These are phyloP conservation scores for Pichia sp. DNA, from an alignment of 1,139 yeast species.

Conservation along the genomic window DNA sequence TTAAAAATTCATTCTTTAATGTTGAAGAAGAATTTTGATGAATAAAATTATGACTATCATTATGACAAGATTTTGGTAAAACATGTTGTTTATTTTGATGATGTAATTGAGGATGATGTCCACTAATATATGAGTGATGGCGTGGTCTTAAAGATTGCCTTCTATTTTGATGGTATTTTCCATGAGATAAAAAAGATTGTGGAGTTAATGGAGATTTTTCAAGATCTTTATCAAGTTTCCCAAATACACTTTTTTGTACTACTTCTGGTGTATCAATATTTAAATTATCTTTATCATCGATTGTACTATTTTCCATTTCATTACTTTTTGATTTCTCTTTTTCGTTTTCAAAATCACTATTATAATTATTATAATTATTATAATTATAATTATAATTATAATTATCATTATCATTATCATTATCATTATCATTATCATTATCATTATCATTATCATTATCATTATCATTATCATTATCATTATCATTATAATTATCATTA, in stretches of 20 bases:
- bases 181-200: background rate
- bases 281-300: too few species aligned
- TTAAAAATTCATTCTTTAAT: background rate
- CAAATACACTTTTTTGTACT: background rate
- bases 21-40: conserved; percentile 5
- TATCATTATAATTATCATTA: too few species aligned
- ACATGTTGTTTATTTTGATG: background rate
- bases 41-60: background rate
- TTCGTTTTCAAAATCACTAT: too few species aligned
- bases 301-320: too few species aligned
- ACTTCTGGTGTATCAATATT: background rate
- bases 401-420: too few species aligned
- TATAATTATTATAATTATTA: too few species aligned
- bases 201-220: background rate
- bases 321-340: too few species aligned
- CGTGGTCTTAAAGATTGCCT: conserved; percentile 5
- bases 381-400: too few species aligned
- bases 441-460: too few species aligned
- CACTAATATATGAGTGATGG: conserved; percentile 3
- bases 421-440: too few species aligned
- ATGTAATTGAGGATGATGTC: background rate
- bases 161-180: background rate
- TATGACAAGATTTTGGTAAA: background rate
- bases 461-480: too few species aligned
- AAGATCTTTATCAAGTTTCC: conserved; percentile 10